Conservation (phyloP, 2,329 filamentous ascomycete genomes). For the Cladosporium austrohemisphaericum region DNA sequence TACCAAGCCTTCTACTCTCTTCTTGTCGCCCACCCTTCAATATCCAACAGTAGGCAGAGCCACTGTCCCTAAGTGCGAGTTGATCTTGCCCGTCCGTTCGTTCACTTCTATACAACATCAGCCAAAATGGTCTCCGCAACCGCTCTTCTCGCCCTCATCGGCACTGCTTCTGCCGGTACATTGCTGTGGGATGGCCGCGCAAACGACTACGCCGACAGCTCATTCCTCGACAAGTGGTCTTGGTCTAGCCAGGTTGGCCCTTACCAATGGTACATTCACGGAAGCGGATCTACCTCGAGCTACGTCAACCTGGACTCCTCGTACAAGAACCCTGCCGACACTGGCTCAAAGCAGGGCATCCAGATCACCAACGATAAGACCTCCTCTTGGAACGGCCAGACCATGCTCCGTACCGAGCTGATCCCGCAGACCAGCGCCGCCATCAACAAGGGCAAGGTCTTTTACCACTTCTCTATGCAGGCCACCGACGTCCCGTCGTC, state of each 20-base stretch:
- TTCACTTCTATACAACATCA: constrained; percentile 4
- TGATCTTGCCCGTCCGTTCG: constrained; percentile 21
- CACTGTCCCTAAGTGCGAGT: constrained; percentile 15
- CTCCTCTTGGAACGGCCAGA: constrained; percentile 68
- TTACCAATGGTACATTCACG: constrained; percentile 76
- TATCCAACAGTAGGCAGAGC: constrained; percentile 12
- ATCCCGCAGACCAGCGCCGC: constrained; percentile 66
- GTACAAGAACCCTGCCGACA: constrained; percentile 65
- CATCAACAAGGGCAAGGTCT: constrained; percentile 64
- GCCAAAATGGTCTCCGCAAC: constrained; percentile 20
- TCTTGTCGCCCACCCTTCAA: neutral
- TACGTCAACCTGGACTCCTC: constrained; percentile 60
- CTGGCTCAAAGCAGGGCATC: constrained; percentile 58
- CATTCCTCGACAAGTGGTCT: constrained; percentile 53
- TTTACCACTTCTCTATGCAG: constrained; percentile 70
- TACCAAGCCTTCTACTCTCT: constrained; percentile 3
- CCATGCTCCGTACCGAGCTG: constrained; percentile 69
- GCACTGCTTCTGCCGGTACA: constrained; percentile 37
- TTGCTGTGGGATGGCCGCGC: constrained; percentile 65
- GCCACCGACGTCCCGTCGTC: constrained; percentile 59
- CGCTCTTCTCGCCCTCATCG: constrained; percentile 22
- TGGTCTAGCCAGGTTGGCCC: constrained; percentile 66
- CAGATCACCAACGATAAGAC: constrained; percentile 64
- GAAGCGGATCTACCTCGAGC: constrained; percentile 50
- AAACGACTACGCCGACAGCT: constrained; percentile 54